These are phyloP conservation scores for Sherardia arvensis DNA, from an alignment of 257 asterid genomes.

Conservation along the genomic window DNA sequence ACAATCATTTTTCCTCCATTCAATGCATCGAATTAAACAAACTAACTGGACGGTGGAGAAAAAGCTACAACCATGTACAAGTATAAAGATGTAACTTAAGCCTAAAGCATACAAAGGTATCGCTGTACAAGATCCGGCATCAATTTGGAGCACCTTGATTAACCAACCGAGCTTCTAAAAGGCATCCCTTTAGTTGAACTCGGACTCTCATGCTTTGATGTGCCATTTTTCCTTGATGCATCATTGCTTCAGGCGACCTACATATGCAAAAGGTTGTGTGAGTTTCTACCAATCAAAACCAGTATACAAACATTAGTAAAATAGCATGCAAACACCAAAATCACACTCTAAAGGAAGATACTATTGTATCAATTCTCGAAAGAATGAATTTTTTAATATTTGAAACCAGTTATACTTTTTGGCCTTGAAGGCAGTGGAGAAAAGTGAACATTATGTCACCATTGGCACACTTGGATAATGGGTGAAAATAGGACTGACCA, in stretches of 20 bases:
- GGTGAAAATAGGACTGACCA: conserved; percentile 13
- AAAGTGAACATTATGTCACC: conserved; percentile 1
- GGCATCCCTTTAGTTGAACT: not conserved
- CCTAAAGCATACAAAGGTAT: not conserved
- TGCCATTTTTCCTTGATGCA: not conserved
- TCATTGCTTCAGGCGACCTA: conserved; percentile 3
- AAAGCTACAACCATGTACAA: not conserved
- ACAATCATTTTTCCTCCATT: not conserved
- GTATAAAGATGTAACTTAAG: not conserved
- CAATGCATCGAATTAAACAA: not conserved
- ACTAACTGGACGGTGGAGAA: not conserved
- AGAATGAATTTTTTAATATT: not conserved
- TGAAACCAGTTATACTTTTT: not conserved
- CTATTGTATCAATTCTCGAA: not conserved
- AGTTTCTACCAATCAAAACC: not conserved
- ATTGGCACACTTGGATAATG: conserved; percentile 13
- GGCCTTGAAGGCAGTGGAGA: not conserved
- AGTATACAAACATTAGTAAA: not conserved
- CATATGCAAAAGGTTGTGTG: not conserved
- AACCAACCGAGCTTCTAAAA: not conserved
- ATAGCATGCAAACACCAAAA: not conserved
- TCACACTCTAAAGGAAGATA: not conserved
- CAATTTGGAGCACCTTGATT: not conserved
- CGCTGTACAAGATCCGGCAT: conserved; percentile 10
- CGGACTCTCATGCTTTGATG: not conserved